phyloP scores from a whole-genome alignment of 805 yeast genomes.

The Yamadazyma scolyti region DNA sequence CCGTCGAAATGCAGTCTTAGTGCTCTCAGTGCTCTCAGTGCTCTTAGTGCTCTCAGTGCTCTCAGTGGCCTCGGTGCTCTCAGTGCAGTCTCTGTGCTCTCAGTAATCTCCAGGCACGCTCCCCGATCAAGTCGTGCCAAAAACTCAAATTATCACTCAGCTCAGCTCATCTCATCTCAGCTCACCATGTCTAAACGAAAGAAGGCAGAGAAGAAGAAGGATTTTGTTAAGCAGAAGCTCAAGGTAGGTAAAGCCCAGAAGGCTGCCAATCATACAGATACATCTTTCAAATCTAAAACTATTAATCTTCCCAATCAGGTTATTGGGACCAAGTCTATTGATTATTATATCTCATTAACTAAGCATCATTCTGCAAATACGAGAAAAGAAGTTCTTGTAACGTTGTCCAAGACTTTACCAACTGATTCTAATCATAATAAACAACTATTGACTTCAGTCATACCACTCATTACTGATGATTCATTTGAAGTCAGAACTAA shows the following conservation, averaged over 20 bases:
- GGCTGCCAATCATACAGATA: slow-evolving; percentile 76
- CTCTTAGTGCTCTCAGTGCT: too few species aligned
- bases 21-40: too few species aligned
- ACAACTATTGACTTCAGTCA: slow-evolving; percentile 51
- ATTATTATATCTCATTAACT: slow-evolving; percentile 62
- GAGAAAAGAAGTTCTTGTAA: slow-evolving; percentile 64
- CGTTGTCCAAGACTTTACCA: slow-evolving; percentile 51
- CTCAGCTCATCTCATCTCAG: not conserved
- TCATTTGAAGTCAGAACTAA: slow-evolving; percentile 63
- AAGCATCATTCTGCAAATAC: slow-evolving; percentile 72
- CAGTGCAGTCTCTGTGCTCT: too few species aligned
- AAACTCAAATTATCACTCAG: too few species aligned
- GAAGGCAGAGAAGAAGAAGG: slow-evolving; percentile 64
- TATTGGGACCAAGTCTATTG: slow-evolving; percentile 34
- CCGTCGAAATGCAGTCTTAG: too few species aligned
- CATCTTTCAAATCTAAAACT: slow-evolving; percentile 73
- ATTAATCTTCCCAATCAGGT: slow-evolving; percentile 47
- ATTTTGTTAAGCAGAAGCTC: slow-evolving; percentile 72
- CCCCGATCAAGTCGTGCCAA: too few species aligned
- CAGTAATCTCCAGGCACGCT: slow-evolving; percentile 10
- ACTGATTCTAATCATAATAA: slow-evolving; percentile 48
- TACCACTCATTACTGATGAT: slow-evolving; percentile 66
- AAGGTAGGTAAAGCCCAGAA: slow-evolving; percentile 83
- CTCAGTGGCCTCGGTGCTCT: too few species aligned
- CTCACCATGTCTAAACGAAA: slow-evolving; percentile 54